Evolutionary conservation across 108 stramenopile genomes (phyloP).

Genomic region (Nitzschia sp.): DNA sequence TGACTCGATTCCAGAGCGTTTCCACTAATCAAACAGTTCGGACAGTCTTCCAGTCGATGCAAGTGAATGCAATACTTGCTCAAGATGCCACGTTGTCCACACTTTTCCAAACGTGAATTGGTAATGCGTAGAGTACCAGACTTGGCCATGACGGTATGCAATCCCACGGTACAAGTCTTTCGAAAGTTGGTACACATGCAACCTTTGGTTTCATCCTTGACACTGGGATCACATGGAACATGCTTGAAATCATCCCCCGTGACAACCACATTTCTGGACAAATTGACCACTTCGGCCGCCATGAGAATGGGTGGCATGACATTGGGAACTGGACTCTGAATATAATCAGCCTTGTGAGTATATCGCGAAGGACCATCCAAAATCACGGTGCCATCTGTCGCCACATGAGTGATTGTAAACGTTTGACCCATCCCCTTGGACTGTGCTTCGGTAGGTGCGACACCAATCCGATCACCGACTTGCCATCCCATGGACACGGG

Average conservation of each 20-base stretch:
- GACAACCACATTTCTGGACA: constrained; percentile 55
- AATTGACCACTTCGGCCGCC: constrained; percentile 61
- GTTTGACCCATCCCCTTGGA: constrained; percentile 47
- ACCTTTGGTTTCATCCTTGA: constrained; percentile 44
- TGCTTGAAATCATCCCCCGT: constrained; percentile 65
- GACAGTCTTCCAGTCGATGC: constrained; percentile 51
- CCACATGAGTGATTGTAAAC: constrained; percentile 42
- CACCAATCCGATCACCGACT: constrained; percentile 59
- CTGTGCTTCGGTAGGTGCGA: constrained; percentile 45
- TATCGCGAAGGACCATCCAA: constrained; percentile 32
- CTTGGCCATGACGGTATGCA: constrained; percentile 45
- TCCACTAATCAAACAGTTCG: constrained; percentile 48
- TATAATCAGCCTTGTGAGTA: constrained; percentile 43
- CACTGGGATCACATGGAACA: constrained; percentile 43
- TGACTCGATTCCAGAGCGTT: constrained; percentile 61
- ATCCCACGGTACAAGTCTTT: constrained; percentile 52
- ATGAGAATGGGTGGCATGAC: constrained; percentile 27
- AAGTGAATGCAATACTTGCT: constrained; percentile 64
- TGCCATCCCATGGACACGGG: constrained; percentile 58
- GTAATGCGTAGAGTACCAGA: constrained; percentile 40
- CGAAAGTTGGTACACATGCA: constrained; percentile 51
- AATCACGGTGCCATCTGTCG: constrained; percentile 35
- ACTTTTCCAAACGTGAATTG: constrained; percentile 52
- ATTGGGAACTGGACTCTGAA: not conserved
- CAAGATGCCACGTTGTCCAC: constrained; percentile 61